Base-by-base conservation (phyloP, 176 grass and related monocot species). In the Aegilops longissima region DNA sequence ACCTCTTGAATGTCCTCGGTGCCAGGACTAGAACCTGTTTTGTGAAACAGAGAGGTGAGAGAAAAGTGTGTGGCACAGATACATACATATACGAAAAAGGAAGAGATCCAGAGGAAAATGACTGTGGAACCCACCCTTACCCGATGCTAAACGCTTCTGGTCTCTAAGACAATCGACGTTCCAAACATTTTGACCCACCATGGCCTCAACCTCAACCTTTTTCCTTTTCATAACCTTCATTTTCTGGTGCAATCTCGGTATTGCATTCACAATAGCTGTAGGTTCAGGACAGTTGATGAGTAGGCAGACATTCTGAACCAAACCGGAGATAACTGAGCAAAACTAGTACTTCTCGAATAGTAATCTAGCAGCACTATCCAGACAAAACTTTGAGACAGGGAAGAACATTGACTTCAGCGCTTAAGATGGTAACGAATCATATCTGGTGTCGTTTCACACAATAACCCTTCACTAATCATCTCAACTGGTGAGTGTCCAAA, bases 201-300 rank as follows among this genome's bases (percentile, higher is more conserved):
- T 61, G 62, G 8, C 49, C 61, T 34, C 65, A 49, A 56, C 24
- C 21, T 20, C 80, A 21, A 39, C 76, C 18, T 36, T 80, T 69
- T 84, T 84, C 76, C 86, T 80, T 18, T 76, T 76, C 85, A 91
- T 18, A 18, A 12, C 81, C 64, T 74, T 29, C 40, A 80, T 35
- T 76, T 91, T 87, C 80, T 84, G 61, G 61, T 84, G 80, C 69
- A 87, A 69, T n/a, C 61, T 44, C 1, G 89, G 81, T 61, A 87
- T 80, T 68, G 61, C 81, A 1, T 91, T 87, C 21, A 12, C 47
- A 30, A 91, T 45, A 61, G 56, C 89, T 91, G 68, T 67, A 89
- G 20, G 68, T 80, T 58, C 18, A 74, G 44, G 42, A 59, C 31
- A 68, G 56, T 71, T 83, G 67, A 74, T 83, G 67, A 74, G 35